Evolutionary conservation across 331 rosid genomes (phyloP).

Genomic region (Quercus lobata): DNA sequence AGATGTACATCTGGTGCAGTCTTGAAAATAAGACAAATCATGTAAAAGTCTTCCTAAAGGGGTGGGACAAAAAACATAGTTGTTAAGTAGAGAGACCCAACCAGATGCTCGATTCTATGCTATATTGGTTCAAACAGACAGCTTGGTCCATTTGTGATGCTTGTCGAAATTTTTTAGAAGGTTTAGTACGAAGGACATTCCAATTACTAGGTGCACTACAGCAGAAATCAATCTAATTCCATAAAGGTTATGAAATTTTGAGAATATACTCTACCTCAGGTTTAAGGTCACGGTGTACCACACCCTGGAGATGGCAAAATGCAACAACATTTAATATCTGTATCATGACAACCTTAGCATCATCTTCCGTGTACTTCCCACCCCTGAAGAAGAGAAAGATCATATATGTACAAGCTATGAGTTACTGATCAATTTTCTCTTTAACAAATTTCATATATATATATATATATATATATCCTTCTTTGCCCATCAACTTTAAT

Average conservation of each 20-base stretch:
- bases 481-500: not conserved
- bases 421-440: constrained; percentile 7
- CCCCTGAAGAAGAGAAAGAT: constrained; percentile 53
- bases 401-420: not conserved
- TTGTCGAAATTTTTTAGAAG: not conserved
- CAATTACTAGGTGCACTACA: not conserved
- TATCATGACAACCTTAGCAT: constrained; percentile 72
- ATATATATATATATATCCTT: too few relatives aligned
- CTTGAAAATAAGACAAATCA: not conserved
- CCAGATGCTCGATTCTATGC: not conserved
- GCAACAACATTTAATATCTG: constrained; percentile 83
- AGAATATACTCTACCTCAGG: constrained; percentile 63
- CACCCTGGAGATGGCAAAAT: constrained; percentile 95
- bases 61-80: not conserved
- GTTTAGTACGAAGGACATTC: not conserved
- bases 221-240: constrained; percentile 4
- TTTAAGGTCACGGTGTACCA: constrained; percentile 96
- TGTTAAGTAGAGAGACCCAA: not conserved
- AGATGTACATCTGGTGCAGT: not conserved
- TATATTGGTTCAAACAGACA: not conserved
- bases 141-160: not conserved
- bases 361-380: constrained; percentile 91
- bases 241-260: not conserved
- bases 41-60: not conserved
- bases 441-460: not conserved